phyloP scores from a whole-genome alignment of 2,329 filamentous ascomycete species.

The Fusarium sp. region DNA sequence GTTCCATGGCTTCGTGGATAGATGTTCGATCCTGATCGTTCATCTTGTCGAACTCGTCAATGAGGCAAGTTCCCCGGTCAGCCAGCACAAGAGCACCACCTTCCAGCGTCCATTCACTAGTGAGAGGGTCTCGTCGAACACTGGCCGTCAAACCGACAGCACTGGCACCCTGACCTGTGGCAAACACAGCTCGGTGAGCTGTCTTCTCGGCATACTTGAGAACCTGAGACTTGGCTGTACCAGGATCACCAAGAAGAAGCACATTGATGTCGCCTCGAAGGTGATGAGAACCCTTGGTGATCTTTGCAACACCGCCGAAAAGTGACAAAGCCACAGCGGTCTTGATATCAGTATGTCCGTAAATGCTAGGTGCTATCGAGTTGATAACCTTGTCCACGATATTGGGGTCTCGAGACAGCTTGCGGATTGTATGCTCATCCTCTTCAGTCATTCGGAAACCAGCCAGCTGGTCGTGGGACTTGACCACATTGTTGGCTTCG shows the following conservation, averaged over 20 bases:
- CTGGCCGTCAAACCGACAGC: conserved; percentile 97
- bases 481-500: conserved; percentile 97
- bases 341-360: conserved; percentile 96
- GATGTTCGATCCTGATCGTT: conserved; percentile 98
- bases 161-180: conserved; percentile 95
- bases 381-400: conserved; percentile 93
- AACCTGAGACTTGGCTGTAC: conserved; percentile 97
- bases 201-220: conserved; percentile 99
- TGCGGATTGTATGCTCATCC: conserved; percentile 90
- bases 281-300: conserved; percentile 86
- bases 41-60: conserved; percentile 99
- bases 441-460: conserved; percentile 96
- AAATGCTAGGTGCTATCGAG: conserved; percentile 97
- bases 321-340: conserved; percentile 94
- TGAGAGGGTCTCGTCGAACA: conserved; percentile 93
- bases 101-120: conserved; percentile 96
- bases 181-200: conserved; percentile 95
- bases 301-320: conserved; percentile 94
- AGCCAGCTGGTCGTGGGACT: conserved; percentile 96
- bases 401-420: conserved; percentile 86
- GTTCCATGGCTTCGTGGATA: conserved; percentile 99
- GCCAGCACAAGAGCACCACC: conserved; percentile 95
- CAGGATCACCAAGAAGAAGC: conserved; percentile 92
- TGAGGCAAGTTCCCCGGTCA: conserved; percentile 93
- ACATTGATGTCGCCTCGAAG: conserved; percentile 99